A percentile compares a stretch with the other conserved stretches of the same genome.
Conservation (phyloP, 225 moss, liverwort and hornwort species). For the Neckera pumila region DNA sequence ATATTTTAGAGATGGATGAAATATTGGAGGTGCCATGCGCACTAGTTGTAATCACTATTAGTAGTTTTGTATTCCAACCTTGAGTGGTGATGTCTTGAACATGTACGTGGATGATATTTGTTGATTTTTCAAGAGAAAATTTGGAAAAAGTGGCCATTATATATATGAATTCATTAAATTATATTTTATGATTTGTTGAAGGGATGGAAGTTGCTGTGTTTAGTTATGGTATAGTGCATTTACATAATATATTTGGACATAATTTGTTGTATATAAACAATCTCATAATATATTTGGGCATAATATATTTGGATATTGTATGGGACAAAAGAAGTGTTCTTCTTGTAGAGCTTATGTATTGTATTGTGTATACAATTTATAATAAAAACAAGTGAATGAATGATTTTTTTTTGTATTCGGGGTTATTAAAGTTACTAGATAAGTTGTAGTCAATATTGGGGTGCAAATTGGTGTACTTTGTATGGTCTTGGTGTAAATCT, state of each 20-base stretch:
- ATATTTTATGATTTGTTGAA: background rate
- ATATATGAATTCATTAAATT: background rate
- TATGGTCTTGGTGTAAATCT: background rate
- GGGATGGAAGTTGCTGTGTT: background rate
- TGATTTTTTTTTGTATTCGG: background rate
- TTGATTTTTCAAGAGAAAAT: background rate
- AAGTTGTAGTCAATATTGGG: background rate
- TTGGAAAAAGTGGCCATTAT: too few relatives aligned
- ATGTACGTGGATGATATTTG: rapidly evolving
- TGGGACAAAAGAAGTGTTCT: background rate
- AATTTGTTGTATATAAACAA: background rate
- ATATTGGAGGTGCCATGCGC: rapidly evolving
- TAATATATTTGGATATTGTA: background rate
- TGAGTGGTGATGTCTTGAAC: background rate
- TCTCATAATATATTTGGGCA: too few relatives aligned
- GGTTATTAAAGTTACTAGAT: background rate
- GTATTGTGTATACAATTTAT: too few relatives aligned
- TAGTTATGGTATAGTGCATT: background rate
- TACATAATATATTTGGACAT: background rate
- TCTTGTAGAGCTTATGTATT: background rate
- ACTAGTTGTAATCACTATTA: background rate
- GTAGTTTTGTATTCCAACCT: background rate
- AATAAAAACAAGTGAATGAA: background rate
- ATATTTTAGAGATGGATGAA: background rate
- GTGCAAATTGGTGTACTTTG: background rate